Conservation (phyloP, 2,329 filamentous ascomycete genomes). For the Fusarium decemcellulare region DNA sequence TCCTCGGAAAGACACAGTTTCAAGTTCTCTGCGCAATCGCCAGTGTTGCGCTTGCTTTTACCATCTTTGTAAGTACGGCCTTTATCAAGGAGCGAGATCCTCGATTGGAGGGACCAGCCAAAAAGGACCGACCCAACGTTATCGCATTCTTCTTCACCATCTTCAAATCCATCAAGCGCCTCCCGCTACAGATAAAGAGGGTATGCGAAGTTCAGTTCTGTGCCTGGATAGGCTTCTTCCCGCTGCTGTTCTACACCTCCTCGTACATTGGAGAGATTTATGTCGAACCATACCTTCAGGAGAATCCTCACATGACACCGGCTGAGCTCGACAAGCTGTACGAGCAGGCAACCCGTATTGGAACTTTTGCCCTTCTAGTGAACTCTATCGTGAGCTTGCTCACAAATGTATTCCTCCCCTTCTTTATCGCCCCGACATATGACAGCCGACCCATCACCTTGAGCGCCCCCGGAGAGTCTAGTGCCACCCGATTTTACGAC, state of each 20-base stretch:
- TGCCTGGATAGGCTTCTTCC: conserved; percentile 96
- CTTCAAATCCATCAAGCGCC: conserved; percentile 79
- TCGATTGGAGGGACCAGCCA: conserved; percentile 75
- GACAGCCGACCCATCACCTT: conserved; percentile 58
- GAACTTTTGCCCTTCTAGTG: conserved; percentile 89
- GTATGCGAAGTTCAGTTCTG: conserved; percentile 89
- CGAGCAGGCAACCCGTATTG: conserved; percentile 87
- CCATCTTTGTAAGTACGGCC: conserved; percentile 78
- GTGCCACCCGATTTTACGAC: conserved; percentile 46
- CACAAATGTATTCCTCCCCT: conserved; percentile 86
- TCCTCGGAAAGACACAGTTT: conserved; percentile 90
- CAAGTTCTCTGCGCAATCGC: conserved; percentile 92
- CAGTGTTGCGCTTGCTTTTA: conserved; percentile 78
- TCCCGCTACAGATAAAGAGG: conserved; percentile 85
- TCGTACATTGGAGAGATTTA: conserved; percentile 96
- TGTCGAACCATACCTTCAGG: conserved; percentile 83
- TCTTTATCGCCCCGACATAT: conserved; percentile 88
- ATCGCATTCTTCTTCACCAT: conserved; percentile 85
- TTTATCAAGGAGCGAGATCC: conserved; percentile 86
- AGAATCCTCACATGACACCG: conserved; percentile 83
- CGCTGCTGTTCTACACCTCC: conserved; percentile 94
- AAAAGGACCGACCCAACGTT: conserved; percentile 74
- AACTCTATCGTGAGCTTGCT: conserved; percentile 89
- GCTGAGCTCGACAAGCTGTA: conserved; percentile 84
- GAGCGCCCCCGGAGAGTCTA: conserved; percentile 51